Percentiles rank a stretch among this genome's conserved stretches.
Conservation (phyloP, 352 stramenopile genomes). For the Halophytophthora batemanensis region DNA sequence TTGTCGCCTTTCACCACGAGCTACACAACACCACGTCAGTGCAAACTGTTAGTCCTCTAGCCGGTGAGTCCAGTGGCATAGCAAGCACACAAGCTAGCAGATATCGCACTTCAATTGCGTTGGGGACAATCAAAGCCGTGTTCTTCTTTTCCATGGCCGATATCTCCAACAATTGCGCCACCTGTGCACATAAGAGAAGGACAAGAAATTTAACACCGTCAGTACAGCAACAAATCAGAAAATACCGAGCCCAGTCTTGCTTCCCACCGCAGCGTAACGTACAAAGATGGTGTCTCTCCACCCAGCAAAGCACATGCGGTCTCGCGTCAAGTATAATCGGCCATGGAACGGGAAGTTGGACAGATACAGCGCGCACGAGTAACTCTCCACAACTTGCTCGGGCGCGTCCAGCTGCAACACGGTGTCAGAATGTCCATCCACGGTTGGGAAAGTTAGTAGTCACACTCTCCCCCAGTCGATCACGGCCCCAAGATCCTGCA, state of each 20-base stretch:
- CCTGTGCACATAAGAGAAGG: constrained; percentile 29
- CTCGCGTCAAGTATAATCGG: constrained; percentile 69
- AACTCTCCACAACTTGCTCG: constrained; percentile 83
- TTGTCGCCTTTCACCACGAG: constrained; percentile 65
- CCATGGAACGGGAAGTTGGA: constrained; percentile 83
- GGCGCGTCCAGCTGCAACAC: constrained; percentile 43
- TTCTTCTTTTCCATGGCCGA: constrained; percentile 81
- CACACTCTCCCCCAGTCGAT: background rate
- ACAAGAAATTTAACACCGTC: background rate
- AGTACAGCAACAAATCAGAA: constrained; percentile 1
- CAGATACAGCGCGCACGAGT: constrained; percentile 75
- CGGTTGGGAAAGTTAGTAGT: background rate
- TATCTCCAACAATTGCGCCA: constrained; percentile 75
- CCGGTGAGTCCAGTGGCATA: background rate
- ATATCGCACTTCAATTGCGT: constrained; percentile 71
- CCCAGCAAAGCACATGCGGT: constrained; percentile 78
- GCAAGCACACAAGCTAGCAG: too few species aligned
- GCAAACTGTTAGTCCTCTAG: background rate
- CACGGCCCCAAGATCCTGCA: background rate
- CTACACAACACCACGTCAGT: constrained; percentile 18
- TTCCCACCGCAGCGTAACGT: constrained; percentile 11
- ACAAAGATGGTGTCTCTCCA: constrained; percentile 83
- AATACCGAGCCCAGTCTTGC: background rate
- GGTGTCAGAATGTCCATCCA: constrained; percentile 4
- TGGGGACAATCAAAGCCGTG: constrained; percentile 79